These are phyloP conservation scores for Stemphylium lycopersici DNA, from an alignment of 2,329 filamentous ascomycete genomes.

Conservation along the genomic window DNA sequence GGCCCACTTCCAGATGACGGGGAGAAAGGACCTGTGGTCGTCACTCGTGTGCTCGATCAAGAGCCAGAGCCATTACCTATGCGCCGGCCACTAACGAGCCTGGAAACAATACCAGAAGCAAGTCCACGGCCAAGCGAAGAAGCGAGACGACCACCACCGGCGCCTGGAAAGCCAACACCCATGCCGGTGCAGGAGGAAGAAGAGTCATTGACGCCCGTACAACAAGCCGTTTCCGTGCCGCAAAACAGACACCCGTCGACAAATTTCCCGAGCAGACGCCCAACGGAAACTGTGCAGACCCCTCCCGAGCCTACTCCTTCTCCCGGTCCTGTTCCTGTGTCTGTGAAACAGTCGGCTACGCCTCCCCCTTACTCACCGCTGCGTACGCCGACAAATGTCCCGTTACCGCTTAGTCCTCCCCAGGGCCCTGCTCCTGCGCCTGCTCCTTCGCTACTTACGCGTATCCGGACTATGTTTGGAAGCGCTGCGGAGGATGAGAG, in stretches of 20 bases:
- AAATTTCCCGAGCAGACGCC: neutral
- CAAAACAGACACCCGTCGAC: neutral
- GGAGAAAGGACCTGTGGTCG: neutral
- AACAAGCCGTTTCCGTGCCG: neutral
- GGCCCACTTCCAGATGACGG: neutral
- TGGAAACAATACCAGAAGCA: slow-evolving; percentile 10
- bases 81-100: neutral
- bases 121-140: slow-evolving; percentile 13
- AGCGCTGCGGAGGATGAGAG: too few species aligned
- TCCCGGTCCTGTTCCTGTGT: too few species aligned
- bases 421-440: too few species aligned
- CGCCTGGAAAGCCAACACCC: neutral
- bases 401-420: too few species aligned
- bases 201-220: too few species aligned
- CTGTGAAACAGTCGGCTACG: too few species aligned
- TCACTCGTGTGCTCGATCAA: neutral
- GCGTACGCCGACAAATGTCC: too few species aligned
- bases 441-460: too few species aligned
- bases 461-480: too few species aligned
- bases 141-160: neutral
- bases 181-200: neutral
- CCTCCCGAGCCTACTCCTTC: too few species aligned
- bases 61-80: neutral
- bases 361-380: too few species aligned
- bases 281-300: neutral